These are phyloP conservation scores for Daldinia bambusicola DNA, from an alignment of 495 filamentous ascomycete species.

Conservation along the genomic window DNA sequence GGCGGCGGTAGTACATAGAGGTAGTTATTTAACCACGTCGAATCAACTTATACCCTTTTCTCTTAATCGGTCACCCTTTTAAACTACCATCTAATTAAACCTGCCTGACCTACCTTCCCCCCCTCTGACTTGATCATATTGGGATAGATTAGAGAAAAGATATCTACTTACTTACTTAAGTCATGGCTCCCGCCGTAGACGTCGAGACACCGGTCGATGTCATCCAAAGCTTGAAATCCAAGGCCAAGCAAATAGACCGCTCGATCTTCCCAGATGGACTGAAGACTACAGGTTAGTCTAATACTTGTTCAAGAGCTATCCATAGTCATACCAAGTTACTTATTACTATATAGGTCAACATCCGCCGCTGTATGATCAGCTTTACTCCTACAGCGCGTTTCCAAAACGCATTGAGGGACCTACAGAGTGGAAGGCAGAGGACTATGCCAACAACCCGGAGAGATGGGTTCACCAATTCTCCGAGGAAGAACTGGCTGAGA, in stretches of 20 bases:
- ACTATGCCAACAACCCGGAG: slow-evolving; percentile 75
- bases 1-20: slow-evolving; percentile 9
- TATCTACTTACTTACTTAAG: slow-evolving; percentile 6
- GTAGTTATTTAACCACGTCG: slow-evolving; percentile 27
- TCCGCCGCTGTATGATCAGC: slow-evolving; percentile 71
- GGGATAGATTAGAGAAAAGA: slow-evolving; percentile 23
- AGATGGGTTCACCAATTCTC: slow-evolving; percentile 80
- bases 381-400: slow-evolving; percentile 76
- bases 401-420: slow-evolving; percentile 77
- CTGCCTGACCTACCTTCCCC: background rate
- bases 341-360: slow-evolving; percentile 69
- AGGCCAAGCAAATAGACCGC: slow-evolving; percentile 33
- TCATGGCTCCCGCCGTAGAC: slow-evolving; percentile 48
- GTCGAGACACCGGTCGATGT: slow-evolving; percentile 29
- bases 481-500: slow-evolving; percentile 72
- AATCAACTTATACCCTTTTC: slow-evolving; percentile 29
- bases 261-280: slow-evolving; percentile 65
- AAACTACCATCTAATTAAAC: slow-evolving; percentile 17
- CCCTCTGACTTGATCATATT: background rate
- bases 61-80: slow-evolving; percentile 7
- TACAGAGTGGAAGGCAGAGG: slow-evolving; percentile 81
- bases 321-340: slow-evolving; percentile 18
- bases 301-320: background rate
- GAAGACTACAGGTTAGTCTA: slow-evolving; percentile 49
- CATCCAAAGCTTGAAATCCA: slow-evolving; percentile 40